A percentile compares a stretch with the other conserved stretches of the same genome.
These are phyloP conservation scores for Laguncularia racemosa DNA, from an alignment of 345 rosid species.

Conservation along the genomic window DNA sequence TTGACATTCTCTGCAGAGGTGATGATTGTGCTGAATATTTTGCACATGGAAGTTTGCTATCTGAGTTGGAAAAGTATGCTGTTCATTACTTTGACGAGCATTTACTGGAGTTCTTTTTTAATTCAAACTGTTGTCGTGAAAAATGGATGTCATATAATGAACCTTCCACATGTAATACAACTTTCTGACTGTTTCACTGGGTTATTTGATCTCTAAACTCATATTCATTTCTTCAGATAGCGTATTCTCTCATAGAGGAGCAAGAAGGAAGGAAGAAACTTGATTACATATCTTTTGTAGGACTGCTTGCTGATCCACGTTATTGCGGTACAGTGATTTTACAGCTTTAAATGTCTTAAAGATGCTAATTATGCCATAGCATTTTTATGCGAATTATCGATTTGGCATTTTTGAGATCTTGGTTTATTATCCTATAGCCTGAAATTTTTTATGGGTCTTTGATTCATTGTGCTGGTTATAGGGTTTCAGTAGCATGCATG, in stretches of 20 bases:
- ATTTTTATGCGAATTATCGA: neutral
- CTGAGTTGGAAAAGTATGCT: too few relatives aligned
- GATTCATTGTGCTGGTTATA: neutral
- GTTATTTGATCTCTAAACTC: too few relatives aligned
- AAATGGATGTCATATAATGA: too few relatives aligned
- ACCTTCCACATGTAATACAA: too few relatives aligned
- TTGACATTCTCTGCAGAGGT: too few relatives aligned
- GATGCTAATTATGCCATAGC: neutral
- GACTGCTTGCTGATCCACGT: constrained; percentile 93
- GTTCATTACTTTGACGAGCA: too few relatives aligned
- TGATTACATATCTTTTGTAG: constrained; percentile 89
- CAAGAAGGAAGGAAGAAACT: constrained; percentile 68
- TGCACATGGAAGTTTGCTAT: too few relatives aligned
- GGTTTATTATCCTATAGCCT: neutral
- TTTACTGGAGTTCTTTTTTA: too few relatives aligned
- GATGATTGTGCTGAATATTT: too few relatives aligned
- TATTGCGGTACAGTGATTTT: constrained; percentile 69
- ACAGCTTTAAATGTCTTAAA: neutral
- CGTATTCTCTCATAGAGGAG: constrained; percentile 79
- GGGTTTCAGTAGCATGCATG: constrained; percentile 3
- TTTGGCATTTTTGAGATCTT: neutral
- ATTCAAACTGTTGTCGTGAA: too few relatives aligned
- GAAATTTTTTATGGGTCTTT: neutral
- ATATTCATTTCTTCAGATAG: constrained; percentile 52
- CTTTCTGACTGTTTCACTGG: too few relatives aligned